A percentile compares a stretch with the other conserved stretches of the same genome.
These are phyloP conservation scores for Spirogloea muscicola DNA, from an alignment of 139 green algal genomes.

Conservation along the genomic window DNA sequence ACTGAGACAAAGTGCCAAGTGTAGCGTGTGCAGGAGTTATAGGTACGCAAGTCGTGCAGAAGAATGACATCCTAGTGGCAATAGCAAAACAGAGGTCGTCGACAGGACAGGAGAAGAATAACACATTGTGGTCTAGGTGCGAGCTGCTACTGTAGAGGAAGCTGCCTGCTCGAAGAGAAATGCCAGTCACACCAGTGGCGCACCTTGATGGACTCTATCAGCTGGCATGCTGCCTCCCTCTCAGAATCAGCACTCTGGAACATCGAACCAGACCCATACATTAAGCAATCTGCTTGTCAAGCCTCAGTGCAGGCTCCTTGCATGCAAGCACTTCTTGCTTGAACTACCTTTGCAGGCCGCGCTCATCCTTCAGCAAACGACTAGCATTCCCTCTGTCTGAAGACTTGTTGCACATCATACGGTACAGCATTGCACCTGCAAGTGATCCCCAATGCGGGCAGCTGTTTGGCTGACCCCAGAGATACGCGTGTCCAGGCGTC, in stretches of 20 bases:
- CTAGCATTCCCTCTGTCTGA: not conserved
- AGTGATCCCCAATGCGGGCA: constrained; percentile 40
- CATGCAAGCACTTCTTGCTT: not conserved
- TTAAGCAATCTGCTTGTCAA: not conserved
- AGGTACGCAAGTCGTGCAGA: constrained; percentile 6
- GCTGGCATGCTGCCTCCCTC: constrained; percentile 20
- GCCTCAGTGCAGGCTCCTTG: not conserved
- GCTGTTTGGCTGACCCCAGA: constrained; percentile 34
- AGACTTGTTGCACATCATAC: not conserved
- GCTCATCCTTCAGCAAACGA: not conserved
- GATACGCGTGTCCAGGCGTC: constrained; percentile 30
- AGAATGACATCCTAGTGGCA: not conserved
- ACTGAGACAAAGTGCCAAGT: constrained; percentile 3
- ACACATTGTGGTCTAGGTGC: too few relatives aligned
- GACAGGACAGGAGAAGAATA: not conserved
- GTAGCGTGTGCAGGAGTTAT: not conserved
- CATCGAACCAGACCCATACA: constrained; percentile 6
- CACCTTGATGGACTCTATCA: constrained; percentile 43
- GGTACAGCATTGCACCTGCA: constrained; percentile 31
- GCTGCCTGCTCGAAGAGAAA: too few relatives aligned
- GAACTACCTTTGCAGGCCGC: not conserved
- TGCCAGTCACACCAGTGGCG: not conserved
- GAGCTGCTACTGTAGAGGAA: too few relatives aligned
- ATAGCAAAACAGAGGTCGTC: constrained; percentile 6
- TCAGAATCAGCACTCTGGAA: constrained; percentile 44